Conservation (phyloP, 192 early-diverging fungal species). For the Gamsiella multidivaricata region DNA sequence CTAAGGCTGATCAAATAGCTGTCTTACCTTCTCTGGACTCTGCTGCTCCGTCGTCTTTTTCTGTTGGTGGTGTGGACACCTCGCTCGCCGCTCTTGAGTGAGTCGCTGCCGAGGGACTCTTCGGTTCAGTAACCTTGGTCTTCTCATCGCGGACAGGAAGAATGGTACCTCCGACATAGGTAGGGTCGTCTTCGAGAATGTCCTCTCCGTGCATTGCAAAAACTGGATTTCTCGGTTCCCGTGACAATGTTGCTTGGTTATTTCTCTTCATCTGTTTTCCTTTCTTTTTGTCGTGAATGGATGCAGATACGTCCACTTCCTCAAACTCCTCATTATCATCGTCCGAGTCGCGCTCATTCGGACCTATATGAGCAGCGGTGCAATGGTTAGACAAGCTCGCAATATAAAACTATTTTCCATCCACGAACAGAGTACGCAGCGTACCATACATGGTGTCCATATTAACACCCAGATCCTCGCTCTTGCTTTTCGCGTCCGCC, state of each 20-base stretch:
- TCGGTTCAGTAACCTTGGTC: not conserved
- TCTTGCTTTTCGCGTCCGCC: conserved; percentile 46
- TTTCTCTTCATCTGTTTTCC: conserved; percentile 15
- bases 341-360: conserved; percentile 35
- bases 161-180: conserved; percentile 32
- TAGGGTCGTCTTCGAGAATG: conserved; percentile 36
- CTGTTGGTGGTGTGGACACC: conserved; percentile 5
- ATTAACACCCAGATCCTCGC: conserved; percentile 56
- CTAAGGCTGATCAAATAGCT: no score
- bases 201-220: conserved; percentile 48
- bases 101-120: not conserved
- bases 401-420: no score
- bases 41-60: not conserved
- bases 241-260: not conserved
- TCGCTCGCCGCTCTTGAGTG: conserved; percentile 3
- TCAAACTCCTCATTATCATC: conserved; percentile 59
- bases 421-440: not conserved
- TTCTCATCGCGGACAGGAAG: not conserved
- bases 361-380: conserved; percentile 23
- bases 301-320: conserved; percentile 50
- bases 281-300: conserved; percentile 15
- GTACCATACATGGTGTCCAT: conserved; percentile 38
- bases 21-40: conserved; percentile 41
- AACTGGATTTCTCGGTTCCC: conserved; percentile 27
- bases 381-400: no score